Percentiles rank a stretch among this genome's conserved stretches.
Evolutionary conservation across 345 rosid genomes (phyloP).

Genomic region (Odontarrhena argentea): DNA sequence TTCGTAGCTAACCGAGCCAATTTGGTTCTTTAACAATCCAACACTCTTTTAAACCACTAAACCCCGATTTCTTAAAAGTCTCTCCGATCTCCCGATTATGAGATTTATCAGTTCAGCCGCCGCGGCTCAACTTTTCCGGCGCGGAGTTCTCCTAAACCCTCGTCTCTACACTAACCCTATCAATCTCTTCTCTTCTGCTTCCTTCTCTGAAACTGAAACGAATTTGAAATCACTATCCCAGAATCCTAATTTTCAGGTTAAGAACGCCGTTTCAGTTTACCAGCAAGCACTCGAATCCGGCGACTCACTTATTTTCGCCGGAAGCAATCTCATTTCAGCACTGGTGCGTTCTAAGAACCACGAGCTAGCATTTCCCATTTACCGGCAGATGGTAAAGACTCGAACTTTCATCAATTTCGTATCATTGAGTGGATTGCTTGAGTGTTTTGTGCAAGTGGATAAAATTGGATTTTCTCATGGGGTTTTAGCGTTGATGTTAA

Average conservation of each 20-base stretch:
- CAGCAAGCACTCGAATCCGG: conserved; percentile 46
- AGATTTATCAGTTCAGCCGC: conserved; percentile 14
- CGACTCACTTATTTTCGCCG: conserved; percentile 38
- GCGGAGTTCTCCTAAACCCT: neutral
- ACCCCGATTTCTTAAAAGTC: neutral
- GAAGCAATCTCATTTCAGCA: conserved; percentile 51
- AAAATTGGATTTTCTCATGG: conserved; percentile 46
- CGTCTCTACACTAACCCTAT: conserved; percentile 2
- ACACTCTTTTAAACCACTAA: too few relatives aligned
- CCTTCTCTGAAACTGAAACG: conserved; percentile 41
- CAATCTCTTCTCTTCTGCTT: conserved; percentile 8
- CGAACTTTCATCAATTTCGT: conserved; percentile 44
- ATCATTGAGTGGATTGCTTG: conserved; percentile 58
- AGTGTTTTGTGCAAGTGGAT: conserved; percentile 50
- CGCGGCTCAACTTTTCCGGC: conserved; percentile 27
- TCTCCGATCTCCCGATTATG: conserved; percentile 19
- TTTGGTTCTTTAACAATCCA: too few relatives aligned
- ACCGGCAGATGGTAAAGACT: conserved; percentile 47
- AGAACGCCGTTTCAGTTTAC: conserved; percentile 50
- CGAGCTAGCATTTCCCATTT: conserved; percentile 52
- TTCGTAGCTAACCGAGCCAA: too few relatives aligned
- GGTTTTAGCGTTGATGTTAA: conserved; percentile 54
- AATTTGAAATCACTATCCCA: conserved; percentile 46
- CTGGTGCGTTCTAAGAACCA: conserved; percentile 58
- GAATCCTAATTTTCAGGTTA: conserved; percentile 42